Evolutionary conservation across 139 green algal species (phyloP).

Genomic region (Chlamydomonas sphaeroides): DNA sequence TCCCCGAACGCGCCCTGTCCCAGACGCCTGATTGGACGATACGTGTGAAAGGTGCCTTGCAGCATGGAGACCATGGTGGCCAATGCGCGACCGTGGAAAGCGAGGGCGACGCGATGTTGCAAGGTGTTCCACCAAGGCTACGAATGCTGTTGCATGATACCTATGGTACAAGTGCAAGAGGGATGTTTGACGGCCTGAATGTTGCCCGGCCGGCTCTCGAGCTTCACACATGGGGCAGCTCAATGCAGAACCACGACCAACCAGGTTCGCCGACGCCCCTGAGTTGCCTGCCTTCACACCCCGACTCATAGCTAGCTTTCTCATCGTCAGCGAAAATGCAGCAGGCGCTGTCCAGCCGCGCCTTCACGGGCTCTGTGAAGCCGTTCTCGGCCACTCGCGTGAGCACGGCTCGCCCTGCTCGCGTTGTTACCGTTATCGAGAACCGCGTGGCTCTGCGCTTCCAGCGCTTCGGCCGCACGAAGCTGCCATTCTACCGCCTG

Average conservation of each 20-base stretch:
- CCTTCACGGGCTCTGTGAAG: constrained; percentile 47
- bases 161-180: too few species aligned
- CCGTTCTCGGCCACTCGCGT: constrained; percentile 46
- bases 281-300: too few species aligned
- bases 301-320: too few species aligned
- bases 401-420: constrained; percentile 17
- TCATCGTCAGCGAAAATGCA: constrained; percentile 52
- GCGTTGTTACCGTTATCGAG: constrained; percentile 66
- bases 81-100: neutral
- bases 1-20: constrained; percentile 55
- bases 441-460: constrained; percentile 87
- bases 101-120: too few species aligned
- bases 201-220: too few species aligned
- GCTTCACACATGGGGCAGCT: too few species aligned
- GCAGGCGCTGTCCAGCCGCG: constrained; percentile 38
- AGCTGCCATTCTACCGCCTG: constrained; percentile 90
- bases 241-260: too few species aligned
- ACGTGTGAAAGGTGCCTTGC: constrained; percentile 39
- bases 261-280: too few species aligned
- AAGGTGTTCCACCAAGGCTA: too few species aligned
- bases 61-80: constrained; percentile 11
- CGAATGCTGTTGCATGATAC: too few species aligned
- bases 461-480: constrained; percentile 89
- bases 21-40: constrained; percentile 37
- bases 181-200: too few species aligned